These are phyloP conservation scores for Macrolepiota fuliginosa DNA, from an alignment of 768 basidiomycete species.

Conservation along the genomic window DNA sequence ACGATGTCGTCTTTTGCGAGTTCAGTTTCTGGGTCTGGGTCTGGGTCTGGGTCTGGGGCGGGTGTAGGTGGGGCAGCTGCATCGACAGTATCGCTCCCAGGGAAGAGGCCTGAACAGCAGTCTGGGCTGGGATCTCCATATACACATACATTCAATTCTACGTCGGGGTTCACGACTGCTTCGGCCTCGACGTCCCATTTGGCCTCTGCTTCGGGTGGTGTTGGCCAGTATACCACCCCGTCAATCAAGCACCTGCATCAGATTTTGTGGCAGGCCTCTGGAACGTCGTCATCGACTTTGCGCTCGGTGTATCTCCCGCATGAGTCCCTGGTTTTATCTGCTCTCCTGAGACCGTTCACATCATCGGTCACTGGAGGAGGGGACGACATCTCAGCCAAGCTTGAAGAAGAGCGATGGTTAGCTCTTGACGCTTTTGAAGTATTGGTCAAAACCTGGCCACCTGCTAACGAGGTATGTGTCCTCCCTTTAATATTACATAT, in stretches of 20 bases:
- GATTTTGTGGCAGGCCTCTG: constrained; percentile 43
- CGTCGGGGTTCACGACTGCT: constrained; percentile 19
- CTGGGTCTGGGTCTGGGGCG: not conserved
- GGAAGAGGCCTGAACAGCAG: not conserved
- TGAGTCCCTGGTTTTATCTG: constrained; percentile 58
- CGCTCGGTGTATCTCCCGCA: constrained; percentile 42
- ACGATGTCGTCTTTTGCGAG: constrained; percentile 3
- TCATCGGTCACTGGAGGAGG: constrained; percentile 29
- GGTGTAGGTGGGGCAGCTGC: not conserved
- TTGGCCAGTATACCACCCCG: constrained; percentile 15
- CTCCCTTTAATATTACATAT: constrained; percentile 32
- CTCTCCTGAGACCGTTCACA: constrained; percentile 57
- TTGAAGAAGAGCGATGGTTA: constrained; percentile 51
- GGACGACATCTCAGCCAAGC: constrained; percentile 8
- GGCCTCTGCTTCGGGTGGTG: constrained; percentile 24
- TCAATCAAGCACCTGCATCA: constrained; percentile 45
- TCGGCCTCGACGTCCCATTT: constrained; percentile 37
- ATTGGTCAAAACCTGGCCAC: constrained; percentile 54
- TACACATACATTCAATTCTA: not conserved
- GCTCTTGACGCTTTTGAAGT: constrained; percentile 65
- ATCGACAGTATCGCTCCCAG: not conserved
- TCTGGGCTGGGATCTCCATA: not conserved
- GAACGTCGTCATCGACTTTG: constrained; percentile 25
- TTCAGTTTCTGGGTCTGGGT: not conserved
- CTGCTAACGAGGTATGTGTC: constrained; percentile 47